Base-by-base conservation (phyloP, 192 early-diverging fungal species). In the Podila epicladia region DNA sequence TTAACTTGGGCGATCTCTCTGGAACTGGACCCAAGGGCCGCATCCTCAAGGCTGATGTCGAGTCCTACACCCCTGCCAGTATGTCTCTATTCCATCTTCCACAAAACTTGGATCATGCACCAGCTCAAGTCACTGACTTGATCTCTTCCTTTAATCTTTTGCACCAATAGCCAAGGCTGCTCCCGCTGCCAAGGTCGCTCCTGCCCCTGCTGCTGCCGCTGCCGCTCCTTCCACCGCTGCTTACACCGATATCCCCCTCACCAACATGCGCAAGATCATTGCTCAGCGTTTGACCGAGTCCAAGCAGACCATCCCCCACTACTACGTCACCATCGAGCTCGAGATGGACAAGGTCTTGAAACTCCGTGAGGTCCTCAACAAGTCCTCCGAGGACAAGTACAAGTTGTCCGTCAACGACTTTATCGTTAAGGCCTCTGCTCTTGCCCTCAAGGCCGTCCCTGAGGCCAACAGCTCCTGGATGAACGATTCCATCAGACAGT, bases 401-500 rank as follows among this genome's bases (percentile, higher is more conserved):
- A 99, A 99, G 89, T 86, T 99, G 35, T 98, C 97, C 29, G 93
- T 99, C 77, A 99, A 99, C 82, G 98, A 99, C 85, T 98, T 99
- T 83, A 90, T 99, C 33, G 92, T 99, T 89, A 99, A 99, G 91
- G 96, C 98, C 0, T 91, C 95, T 22, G 92, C 91, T 67, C 88
- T 95, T 58, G 93, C 97, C 15, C 88, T 99, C 51, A 91, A 92
- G 82, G 94, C 93, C 67, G 95, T 98, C 8, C 98, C 98, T 28
- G 96, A 95, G 61, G 96, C 95, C 68, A 99, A 99, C 93, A 92
- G 89, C 70, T 86, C 94, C 17, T 96, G 94, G 94, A 78, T 86
- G 75, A 84, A 84, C 48, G 92, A 93, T 58, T 95, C 93, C 75
- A 97, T 99, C 84, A 89, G 98, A 64, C 94, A 98, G 91, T 94